Percentiles rank a stretch among this genome's conserved stretches.
These are phyloP conservation scores for Stephania yunnanensis DNA, from an alignment of 164 flowering plant species.

Conservation along the genomic window DNA sequence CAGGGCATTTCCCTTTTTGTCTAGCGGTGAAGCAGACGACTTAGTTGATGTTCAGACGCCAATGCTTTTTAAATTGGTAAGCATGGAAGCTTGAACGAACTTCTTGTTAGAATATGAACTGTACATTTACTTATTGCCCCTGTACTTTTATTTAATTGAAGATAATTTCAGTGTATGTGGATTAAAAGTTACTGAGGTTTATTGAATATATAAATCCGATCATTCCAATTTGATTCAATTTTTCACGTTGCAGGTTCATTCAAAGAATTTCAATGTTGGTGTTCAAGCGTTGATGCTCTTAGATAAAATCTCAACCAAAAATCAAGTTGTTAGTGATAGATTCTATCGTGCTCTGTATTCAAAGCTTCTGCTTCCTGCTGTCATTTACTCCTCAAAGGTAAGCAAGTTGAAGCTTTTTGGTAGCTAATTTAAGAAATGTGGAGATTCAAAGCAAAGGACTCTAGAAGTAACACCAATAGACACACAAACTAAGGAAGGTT, in stretches of 20 bases:
- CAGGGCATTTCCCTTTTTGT: slow-evolving; percentile 91
- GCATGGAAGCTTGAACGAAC: background rate
- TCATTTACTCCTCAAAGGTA: slow-evolving; percentile 91
- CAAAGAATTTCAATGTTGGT: slow-evolving; percentile 88
- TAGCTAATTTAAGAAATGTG: too few species aligned
- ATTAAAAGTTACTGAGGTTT: background rate
- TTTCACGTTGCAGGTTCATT: slow-evolving; percentile 71
- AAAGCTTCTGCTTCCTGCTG: slow-evolving; percentile 80
- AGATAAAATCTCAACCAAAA: slow-evolving; percentile 81
- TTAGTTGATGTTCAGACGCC: slow-evolving; percentile 80
- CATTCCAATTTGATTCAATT: background rate
- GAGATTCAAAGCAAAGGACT: too few species aligned
- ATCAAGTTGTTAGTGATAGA: slow-evolving; percentile 86
- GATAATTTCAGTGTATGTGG: background rate
- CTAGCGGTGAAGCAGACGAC: slow-evolving; percentile 80
- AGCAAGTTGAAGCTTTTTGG: background rate
- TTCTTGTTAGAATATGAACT: slow-evolving; percentile 1
- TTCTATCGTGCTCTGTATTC: slow-evolving; percentile 92
- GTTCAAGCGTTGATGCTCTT: slow-evolving; percentile 96
- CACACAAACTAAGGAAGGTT: too few species aligned
- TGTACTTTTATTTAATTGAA: background rate
- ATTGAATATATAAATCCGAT: background rate
- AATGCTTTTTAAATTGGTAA: slow-evolving; percentile 81
- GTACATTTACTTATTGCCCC: background rate
- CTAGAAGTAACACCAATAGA: too few species aligned